Conservation (phyloP, 176 grass and related monocot species). For the Bolboschoenus planiculmis region DNA sequence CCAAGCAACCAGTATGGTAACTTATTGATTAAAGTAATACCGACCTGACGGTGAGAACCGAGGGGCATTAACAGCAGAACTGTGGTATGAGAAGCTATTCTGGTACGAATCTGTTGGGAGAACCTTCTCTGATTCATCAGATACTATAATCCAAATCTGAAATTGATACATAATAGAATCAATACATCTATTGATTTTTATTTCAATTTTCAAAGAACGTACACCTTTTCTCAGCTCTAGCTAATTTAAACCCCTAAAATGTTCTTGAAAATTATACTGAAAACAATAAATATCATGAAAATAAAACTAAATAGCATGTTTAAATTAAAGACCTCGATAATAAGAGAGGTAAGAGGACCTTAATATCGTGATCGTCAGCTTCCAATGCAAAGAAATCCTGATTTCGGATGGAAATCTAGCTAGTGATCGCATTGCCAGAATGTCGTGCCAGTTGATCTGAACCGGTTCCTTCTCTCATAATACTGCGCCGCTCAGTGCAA, state of each 20-base stretch:
- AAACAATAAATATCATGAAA: neutral
- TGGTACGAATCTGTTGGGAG: slow-evolving; percentile 61
- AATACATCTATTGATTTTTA: neutral
- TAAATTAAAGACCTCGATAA: neutral
- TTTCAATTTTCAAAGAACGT: neutral
- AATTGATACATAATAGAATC: neutral
- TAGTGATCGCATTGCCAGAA: slow-evolving; percentile 77
- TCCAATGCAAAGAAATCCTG: slow-evolving; percentile 71
- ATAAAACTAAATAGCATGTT: too few relatives aligned
- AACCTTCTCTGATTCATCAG: slow-evolving; percentile 44
- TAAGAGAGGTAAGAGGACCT: slow-evolving; percentile 35
- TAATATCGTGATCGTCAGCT: slow-evolving; percentile 87
- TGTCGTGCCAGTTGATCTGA: slow-evolving; percentile 97
- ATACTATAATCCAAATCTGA: slow-evolving; percentile 65
- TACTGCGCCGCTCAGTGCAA: neutral
- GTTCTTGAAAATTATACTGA: neutral
- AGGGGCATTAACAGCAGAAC: slow-evolving; percentile 68
- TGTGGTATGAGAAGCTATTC: slow-evolving; percentile 57
- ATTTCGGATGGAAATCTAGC: slow-evolving; percentile 84
- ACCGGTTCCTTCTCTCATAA: slow-evolving; percentile 88
- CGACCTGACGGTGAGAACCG: slow-evolving; percentile 88
- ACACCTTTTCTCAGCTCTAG: neutral
- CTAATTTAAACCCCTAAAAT: neutral
- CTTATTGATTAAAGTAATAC: neutral
- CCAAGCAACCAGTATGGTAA: neutral